These are phyloP conservation scores for Chrysoporthe cubensis DNA, from an alignment of 2,329 filamentous ascomycete species.

Conservation along the genomic window DNA sequence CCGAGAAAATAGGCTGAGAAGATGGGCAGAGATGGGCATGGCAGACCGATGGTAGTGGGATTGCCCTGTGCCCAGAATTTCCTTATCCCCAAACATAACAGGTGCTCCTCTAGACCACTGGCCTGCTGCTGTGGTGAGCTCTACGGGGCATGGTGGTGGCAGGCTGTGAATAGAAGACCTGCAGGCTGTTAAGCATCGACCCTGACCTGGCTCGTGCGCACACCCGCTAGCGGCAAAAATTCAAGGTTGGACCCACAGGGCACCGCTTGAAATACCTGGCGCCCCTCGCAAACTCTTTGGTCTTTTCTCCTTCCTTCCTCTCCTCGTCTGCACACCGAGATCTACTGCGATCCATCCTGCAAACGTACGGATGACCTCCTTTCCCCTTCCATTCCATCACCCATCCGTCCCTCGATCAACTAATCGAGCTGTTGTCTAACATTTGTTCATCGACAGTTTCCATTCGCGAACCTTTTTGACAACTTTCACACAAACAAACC, in stretches of 20 bases:
- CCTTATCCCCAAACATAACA: too few relatives aligned
- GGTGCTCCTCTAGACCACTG: too few relatives aligned
- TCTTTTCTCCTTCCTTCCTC: slow-evolving; percentile 27
- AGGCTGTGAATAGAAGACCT: neutral
- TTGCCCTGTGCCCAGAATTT: too few relatives aligned
- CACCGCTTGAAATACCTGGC: slow-evolving; percentile 26
- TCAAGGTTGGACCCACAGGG: slow-evolving; percentile 11
- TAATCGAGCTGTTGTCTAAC: slow-evolving; percentile 21
- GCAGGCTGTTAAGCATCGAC: slow-evolving; percentile 9
- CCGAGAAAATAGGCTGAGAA: too few relatives aligned
- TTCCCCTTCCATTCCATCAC: neutral
- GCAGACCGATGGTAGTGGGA: too few relatives aligned
- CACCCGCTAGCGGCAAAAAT: slow-evolving; percentile 21
- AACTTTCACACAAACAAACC: slow-evolving; percentile 23
- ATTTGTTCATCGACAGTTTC: slow-evolving; percentile 19
- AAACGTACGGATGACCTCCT: slow-evolving; percentile 22
- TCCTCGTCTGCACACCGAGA: slow-evolving; percentile 29
- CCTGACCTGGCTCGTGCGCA: slow-evolving; percentile 21
- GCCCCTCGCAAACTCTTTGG: slow-evolving; percentile 27
- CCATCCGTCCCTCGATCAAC: slow-evolving; percentile 7
- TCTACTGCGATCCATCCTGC: slow-evolving; percentile 31
- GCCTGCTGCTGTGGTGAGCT: neutral
- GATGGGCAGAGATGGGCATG: too few relatives aligned
- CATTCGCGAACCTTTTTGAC: slow-evolving; percentile 21
- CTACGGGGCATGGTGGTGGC: neutral